Base-by-base conservation (phyloP, 495 filamentous ascomycete genomes). In the Venustampulla echinocandica region DNA sequence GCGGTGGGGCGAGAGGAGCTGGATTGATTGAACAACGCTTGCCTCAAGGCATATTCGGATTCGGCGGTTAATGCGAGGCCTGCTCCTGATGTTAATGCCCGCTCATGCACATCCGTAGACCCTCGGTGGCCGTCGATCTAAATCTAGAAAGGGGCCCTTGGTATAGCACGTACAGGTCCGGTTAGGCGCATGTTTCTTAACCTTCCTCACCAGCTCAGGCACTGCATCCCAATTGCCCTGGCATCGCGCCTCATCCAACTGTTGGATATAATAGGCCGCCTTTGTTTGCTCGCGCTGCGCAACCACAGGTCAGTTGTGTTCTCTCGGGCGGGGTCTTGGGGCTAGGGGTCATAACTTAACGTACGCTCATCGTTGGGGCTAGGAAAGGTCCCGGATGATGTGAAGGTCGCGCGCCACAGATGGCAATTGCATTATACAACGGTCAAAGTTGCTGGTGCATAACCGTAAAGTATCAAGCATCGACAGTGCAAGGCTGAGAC, bases 111-210 rank as follows among this genome's bases (percentile, higher is more conserved):
- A 47, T 38, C 17, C 4, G 24, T 23, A 44, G 10, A 22, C 11
- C n/a, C n/a, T n/a, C n/a, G n/a, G n/a, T 23, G 2, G 2, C 4
- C n/a, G 11, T 5, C 11, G 41, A 15, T 27, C 7, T 27, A 30
- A n/a, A 43, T 25, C 19, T 3, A 6, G 6, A 30, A 37, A n/a
- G n/a, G n/a, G n/a, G 28, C 0, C 13, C 21, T 21, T 3, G 33
- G 13, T 20, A 10, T 17, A 25, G n/a, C 44, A 60, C 74, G 48
- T 81, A 96, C 92, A 96, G 61, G 75, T 75, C 57, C 84, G 80
- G 24, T 90, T 80, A 36, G 88, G 83, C 49, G 88, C 87, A 75
- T 97, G 90, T 59, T 97, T 96, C 56, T 79, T 83, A 49, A 96
- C 76, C 66, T 98, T 97, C 54, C 88, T 77, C 54, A 85, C 79